Evolutionary conservation across 768 basidiomycete species (phyloP).

Genomic region (Tremella fuciformis): DNA sequence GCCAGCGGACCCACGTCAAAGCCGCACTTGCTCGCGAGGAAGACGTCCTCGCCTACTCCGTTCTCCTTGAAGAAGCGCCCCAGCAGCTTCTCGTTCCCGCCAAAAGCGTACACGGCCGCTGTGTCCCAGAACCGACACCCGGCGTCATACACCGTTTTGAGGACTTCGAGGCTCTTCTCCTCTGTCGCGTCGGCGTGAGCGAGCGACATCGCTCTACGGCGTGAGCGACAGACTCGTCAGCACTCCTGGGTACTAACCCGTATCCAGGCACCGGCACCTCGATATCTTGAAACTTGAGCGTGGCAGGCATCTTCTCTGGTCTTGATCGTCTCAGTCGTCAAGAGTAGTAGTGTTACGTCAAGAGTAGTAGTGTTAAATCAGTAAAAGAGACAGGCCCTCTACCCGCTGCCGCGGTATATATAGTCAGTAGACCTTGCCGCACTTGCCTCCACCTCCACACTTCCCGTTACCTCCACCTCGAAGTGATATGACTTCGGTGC

Average conservation of each 20-base stretch:
- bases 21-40: conserved; percentile 34
- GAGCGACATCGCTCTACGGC: conserved; percentile 27
- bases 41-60: conserved; percentile 26
- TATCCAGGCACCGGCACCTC: conserved; percentile 15
- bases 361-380: too few relatives aligned
- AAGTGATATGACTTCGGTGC: too few relatives aligned
- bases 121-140: conserved; percentile 40
- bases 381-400: too few relatives aligned
- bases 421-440: too few relatives aligned
- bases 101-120: conserved; percentile 30
- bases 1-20: conserved; percentile 22
- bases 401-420: too few relatives aligned
- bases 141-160: conserved; percentile 24
- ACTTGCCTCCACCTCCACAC: too few relatives aligned
- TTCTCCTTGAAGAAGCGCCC: conserved; percentile 31
- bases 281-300: conserved; percentile 13
- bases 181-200: conserved; percentile 20
- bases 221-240: neutral
- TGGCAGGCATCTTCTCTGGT: conserved; percentile 5
- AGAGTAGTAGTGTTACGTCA: too few relatives aligned
- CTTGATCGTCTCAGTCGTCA: too few relatives aligned
- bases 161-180: conserved; percentile 18
- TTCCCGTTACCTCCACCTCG: too few relatives aligned
- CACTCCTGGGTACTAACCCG: conserved; percentile 8
- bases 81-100: conserved; percentile 31